Base-by-base conservation (phyloP, 306 rosid species). In the Canavalia ensiformis region DNA sequence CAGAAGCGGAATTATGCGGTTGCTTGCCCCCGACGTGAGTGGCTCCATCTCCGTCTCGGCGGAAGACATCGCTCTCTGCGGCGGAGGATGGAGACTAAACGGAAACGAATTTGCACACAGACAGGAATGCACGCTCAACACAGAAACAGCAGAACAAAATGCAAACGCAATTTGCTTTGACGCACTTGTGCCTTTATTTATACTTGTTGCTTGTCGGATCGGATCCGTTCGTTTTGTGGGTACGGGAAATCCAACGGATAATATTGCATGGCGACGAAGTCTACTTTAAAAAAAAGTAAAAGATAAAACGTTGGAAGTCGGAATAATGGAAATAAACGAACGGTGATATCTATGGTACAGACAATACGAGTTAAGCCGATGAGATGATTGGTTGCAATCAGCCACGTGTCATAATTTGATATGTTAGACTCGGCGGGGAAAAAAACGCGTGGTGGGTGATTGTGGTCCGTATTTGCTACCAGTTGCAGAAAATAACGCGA, bases 1-100 rank as follows among this genome's bases (percentile, higher is more conserved):
- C 10, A 96, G 82, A 70, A 93, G 80, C 28, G 99, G 99, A 67
- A 96, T 91, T 56, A 96, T 96, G 68, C 99, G 98, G 82, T 91
- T 93, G 91, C 99, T 96, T 1, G 99, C 99, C 4, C 99, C 99
- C 6, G 99, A 96, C 66, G 99, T 96, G 35, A 96, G 90, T 39
- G 84, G 99, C 79, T 96, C 99, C 92, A 93, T 87, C 88, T 78
- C 92, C 60, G 69, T 78, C 74, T 87, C 90, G 59, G 87, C 80
- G 88, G 82, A 73, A 45, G 85, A 35, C 90, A 92, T 90, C 85
- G 86, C 84, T 57, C 8, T 34, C 76, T 55, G 51, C 77, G 87
- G 83, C 45, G 82, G 82, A 11, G 71, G n/a, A 60, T 0, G 59
- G n/a, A 58, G 34, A 50, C 8, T 39, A 45, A 49, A 50, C 2